Evolutionary conservation across 1,284 basidiomycete genomes (phyloP).

Genomic region (Sanghuangporus baumii): DNA sequence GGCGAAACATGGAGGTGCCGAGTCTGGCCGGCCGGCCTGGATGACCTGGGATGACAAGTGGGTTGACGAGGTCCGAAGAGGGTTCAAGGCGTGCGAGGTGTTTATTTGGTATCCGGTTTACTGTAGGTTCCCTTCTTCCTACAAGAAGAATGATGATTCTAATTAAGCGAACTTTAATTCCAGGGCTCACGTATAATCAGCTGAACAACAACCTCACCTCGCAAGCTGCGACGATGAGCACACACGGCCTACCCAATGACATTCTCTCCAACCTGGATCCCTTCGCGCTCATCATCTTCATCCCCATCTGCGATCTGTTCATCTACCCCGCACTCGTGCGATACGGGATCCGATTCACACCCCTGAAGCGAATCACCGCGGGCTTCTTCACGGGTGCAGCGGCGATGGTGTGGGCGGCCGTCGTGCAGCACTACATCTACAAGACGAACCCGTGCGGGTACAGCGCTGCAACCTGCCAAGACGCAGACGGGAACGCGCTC

Average conservation of each 20-base stretch:
- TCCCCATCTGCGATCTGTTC: constrained; percentile 61
- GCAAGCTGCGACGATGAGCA: constrained; percentile 67
- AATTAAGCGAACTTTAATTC: constrained; percentile 9
- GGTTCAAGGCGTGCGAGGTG: constrained; percentile 80
- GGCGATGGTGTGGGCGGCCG: constrained; percentile 49
- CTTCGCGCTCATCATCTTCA: constrained; percentile 67
- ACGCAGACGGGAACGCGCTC: constrained; percentile 28
- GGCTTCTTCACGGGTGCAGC: constrained; percentile 35
- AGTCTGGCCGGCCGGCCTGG: constrained; percentile 45
- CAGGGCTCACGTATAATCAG: constrained; percentile 74
- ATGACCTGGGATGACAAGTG: constrained; percentile 74
- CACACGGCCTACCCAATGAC: constrained; percentile 77
- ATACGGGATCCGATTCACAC: constrained; percentile 34
- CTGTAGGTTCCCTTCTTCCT: constrained; percentile 37
- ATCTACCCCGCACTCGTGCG: constrained; percentile 43
- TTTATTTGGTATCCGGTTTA: constrained; percentile 76
- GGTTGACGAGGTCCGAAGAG: constrained; percentile 81
- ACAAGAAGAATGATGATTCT: neutral
- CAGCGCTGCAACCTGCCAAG: constrained; percentile 46
- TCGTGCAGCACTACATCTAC: constrained; percentile 76
- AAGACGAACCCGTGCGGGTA: constrained; percentile 60
- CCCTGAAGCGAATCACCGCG: constrained; percentile 36
- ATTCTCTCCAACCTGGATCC: constrained; percentile 79
- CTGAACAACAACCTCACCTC: constrained; percentile 77
- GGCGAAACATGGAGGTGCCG: constrained; percentile 21